Percentiles rank a stretch among this genome's conserved stretches.
These are phyloP conservation scores for Pholiota adiposa DNA, from an alignment of 1,284 basidiomycete species.

Conservation along the genomic window DNA sequence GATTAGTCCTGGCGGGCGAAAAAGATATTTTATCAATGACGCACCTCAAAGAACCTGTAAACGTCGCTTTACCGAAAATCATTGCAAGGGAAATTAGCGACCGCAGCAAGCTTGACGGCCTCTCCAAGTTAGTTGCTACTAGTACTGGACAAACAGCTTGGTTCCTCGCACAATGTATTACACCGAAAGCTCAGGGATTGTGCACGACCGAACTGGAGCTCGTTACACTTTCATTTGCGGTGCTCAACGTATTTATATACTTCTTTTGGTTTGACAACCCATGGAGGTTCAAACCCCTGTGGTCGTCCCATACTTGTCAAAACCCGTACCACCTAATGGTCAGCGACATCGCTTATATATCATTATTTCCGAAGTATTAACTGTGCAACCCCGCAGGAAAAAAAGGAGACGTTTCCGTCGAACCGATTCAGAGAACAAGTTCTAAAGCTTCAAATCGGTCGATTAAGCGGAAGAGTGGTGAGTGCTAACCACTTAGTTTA, in stretches of 20 bases:
- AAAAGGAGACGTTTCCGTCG: no score
- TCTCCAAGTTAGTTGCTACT: conserved; percentile 36
- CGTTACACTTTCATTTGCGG: background rate
- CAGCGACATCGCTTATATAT: background rate
- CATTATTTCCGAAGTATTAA: background rate
- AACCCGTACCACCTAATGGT: background rate
- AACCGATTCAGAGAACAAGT: no score
- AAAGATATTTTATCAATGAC: conserved; percentile 13
- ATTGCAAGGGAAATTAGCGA: conserved; percentile 34
- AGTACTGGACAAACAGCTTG: conserved; percentile 33
- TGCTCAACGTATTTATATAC: background rate
- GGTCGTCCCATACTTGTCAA: background rate
- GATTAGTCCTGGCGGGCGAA: conserved; percentile 25
- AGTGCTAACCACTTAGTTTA: no score
- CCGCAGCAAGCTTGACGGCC: conserved; percentile 36
- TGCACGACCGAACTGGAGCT: conserved; percentile 3
- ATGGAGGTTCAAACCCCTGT: background rate
- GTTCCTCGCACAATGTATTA: conserved; percentile 31
- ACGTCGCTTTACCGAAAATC: conserved; percentile 23
- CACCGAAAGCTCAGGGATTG: conserved; percentile 17
- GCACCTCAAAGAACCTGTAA: conserved; percentile 5
- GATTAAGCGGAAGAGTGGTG: no score
- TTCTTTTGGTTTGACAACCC: conserved; percentile 8
- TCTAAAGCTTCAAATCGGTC: no score
- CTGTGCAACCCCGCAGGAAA: no score